Evolutionary conservation across 1,139 yeast genomes (phyloP), one percentile per base, ranked within the genome.

Genomic region (Nakaseomyces bracarensis): DNA sequence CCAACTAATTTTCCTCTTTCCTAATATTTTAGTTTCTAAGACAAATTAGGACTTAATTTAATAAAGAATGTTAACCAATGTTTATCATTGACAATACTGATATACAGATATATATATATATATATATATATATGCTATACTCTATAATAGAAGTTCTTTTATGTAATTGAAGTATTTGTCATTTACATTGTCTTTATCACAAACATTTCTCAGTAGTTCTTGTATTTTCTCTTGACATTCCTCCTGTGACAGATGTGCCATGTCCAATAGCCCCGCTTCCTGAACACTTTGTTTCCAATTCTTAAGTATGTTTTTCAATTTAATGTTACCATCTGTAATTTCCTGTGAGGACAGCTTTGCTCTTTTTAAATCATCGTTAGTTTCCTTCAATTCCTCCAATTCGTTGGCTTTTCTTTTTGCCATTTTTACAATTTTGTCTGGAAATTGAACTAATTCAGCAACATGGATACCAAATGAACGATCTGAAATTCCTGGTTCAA

Each of bases 381-480:
- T 72, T 19, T 67, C 67, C 31, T 72, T 76, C 35, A 77, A 70
- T 45, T 79, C 86, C 57, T 87, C 96, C 44, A 91, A 69, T 57
- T 91, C 97, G 5, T 74, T 69, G 0, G 96, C 95, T 60, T 89
- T 89, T 48, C 97, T 75, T 58, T 91, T 91, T 3, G 98, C 96
- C 97, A 91, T 91, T 44, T 77, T 74, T 40, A 91, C 77, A 39
- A 91, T 91, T 60, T 89, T 89, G 22, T 69, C 68, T 1, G 98
- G 98, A 61, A 91, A 91, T 51, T 84, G 81, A 27, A 91, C 97
- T 37, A 89, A 77, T 63, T 91, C 97, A 0, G 98, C 97, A 33
- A 91, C 98, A 61, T 91, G 95, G 39, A 91, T 87, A 64, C 98
- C 98, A 65, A 91, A 91, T 0, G 96, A 87, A 60, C 87, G 94